A percentile compares a stretch with the other conserved stretches of the same genome.
Evolutionary conservation across 1,284 basidiomycete genomes (phyloP).

Genomic region (Rhodotorula sp.): DNA sequence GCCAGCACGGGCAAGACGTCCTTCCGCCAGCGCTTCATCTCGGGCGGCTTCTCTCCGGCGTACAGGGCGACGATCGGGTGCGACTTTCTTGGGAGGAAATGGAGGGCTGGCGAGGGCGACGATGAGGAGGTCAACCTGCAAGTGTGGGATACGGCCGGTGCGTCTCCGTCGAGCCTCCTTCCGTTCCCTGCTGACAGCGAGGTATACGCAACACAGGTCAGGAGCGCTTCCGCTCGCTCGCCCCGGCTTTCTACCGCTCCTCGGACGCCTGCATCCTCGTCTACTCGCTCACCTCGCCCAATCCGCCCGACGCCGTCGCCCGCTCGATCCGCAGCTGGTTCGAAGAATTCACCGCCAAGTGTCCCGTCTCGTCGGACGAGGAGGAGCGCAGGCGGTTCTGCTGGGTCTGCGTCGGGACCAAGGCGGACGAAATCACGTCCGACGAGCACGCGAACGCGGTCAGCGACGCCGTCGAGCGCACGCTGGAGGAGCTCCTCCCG

Average conservation of each 20-base stretch:
- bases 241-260: constrained; percentile 75
- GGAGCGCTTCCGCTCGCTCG: constrained; percentile 76
- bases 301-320: not conserved
- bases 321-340: constrained; percentile 66
- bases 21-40: constrained; percentile 35
- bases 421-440: constrained; percentile 52
- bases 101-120: constrained; percentile 48
- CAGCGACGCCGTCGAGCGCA: constrained; percentile 11
- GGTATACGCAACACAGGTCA: constrained; percentile 60
- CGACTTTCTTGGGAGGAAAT: constrained; percentile 73
- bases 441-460: constrained; percentile 9
- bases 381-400: constrained; percentile 65
- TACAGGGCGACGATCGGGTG: constrained; percentile 80
- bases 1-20: constrained; percentile 41
- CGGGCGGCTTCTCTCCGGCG: constrained; percentile 61
- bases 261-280: constrained; percentile 77
- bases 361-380: constrained; percentile 57
- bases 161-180: not conserved
- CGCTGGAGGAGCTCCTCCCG: constrained; percentile 19
- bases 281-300: constrained; percentile 68
- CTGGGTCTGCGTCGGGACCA: constrained; percentile 75
- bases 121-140: constrained; percentile 64
- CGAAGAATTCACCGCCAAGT: constrained; percentile 66
- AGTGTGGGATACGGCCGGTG: constrained; percentile 64
- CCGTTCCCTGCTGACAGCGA: not conserved